Evolutionary conservation across 495 filamentous ascomycete genomes (phyloP).

Genomic region (Neurospora sublineolata): DNA sequence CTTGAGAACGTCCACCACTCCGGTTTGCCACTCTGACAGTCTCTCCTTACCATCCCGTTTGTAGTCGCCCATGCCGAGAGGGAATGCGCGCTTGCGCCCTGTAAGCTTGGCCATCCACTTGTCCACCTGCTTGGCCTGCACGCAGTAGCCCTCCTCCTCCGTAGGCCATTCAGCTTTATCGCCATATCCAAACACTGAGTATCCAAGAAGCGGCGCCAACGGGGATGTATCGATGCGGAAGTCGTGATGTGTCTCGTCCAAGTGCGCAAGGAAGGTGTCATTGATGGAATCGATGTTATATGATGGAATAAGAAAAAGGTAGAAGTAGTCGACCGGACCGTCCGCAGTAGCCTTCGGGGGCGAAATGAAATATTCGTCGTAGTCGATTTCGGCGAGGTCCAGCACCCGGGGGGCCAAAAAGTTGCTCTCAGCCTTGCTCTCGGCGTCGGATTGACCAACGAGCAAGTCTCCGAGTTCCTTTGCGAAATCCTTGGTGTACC

Average conservation of each 20-base stretch:
- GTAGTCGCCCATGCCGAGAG: slow-evolving; percentile 76
- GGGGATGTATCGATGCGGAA: slow-evolving; percentile 90
- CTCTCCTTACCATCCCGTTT: slow-evolving; percentile 55
- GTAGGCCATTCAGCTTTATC: slow-evolving; percentile 86
- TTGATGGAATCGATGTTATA: slow-evolving; percentile 90
- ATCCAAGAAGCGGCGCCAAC: slow-evolving; percentile 63
- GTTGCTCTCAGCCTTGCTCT: slow-evolving; percentile 3
- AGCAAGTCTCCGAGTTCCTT: slow-evolving; percentile 35
- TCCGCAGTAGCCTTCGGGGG: slow-evolving; percentile 35
- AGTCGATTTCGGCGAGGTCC: slow-evolving; percentile 75
- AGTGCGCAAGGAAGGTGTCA: slow-evolving; percentile 67
- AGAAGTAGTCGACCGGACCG: slow-evolving; percentile 50
- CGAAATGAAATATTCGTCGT: slow-evolving; percentile 79
- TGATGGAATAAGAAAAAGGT: slow-evolving; percentile 72
- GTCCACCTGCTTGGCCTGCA: slow-evolving; percentile 77
- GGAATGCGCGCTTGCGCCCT: slow-evolving; percentile 63
- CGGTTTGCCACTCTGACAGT: slow-evolving; percentile 64
- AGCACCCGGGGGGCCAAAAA: slow-evolving; percentile 55
- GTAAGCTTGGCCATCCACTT: slow-evolving; percentile 94
- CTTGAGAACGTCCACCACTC: slow-evolving; percentile 57
- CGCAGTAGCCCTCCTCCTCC: slow-evolving; percentile 82
- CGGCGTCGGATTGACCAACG: slow-evolving; percentile 2
- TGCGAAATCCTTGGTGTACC: slow-evolving; percentile 46
- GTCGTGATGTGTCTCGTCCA: slow-evolving; percentile 86
- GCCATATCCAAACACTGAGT: slow-evolving; percentile 88